Evolutionary conservation across 2,329 filamentous ascomycete genomes (phyloP).

Genomic region (Lecanosticta acicola): DNA sequence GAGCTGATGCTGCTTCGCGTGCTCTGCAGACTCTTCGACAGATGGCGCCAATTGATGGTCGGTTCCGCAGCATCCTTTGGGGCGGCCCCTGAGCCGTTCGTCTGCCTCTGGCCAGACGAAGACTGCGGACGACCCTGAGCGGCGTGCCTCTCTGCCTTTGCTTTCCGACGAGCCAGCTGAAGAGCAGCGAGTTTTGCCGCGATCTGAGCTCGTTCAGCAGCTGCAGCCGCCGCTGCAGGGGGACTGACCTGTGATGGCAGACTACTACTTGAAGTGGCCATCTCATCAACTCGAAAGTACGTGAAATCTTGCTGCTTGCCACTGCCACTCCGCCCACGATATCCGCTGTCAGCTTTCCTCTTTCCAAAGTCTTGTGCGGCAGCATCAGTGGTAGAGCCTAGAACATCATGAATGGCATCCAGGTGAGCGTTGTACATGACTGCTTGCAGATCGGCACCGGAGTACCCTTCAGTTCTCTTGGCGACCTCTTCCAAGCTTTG

Average conservation of each 20-base stretch:
- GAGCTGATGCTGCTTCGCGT: constrained; percentile 79
- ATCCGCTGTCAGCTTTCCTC: constrained; percentile 27
- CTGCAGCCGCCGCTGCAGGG: constrained; percentile 45
- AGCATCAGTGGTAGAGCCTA: constrained; percentile 47
- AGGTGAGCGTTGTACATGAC: constrained; percentile 94
- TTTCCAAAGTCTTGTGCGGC: constrained; percentile 29
- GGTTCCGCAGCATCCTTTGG: constrained; percentile 52
- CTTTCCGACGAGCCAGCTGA: constrained; percentile 62
- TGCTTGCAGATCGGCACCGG: constrained; percentile 89
- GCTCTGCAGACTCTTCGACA: constrained; percentile 67
- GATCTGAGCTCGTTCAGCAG: constrained; percentile 68
- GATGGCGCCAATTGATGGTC: constrained; percentile 75
- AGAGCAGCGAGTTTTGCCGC: constrained; percentile 76
- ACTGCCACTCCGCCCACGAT: constrained; percentile 11
- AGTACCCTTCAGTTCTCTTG: constrained; percentile 76
- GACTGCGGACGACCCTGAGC: constrained; percentile 14
- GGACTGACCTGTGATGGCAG: constrained; percentile 32
- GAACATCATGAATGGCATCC: constrained; percentile 90
- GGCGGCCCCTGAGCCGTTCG: constrained; percentile 2
- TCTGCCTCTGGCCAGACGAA: constrained; percentile 8
- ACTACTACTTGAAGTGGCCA: constrained; percentile 37
- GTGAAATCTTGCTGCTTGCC: constrained; percentile 53
- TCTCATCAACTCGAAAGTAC: constrained; percentile 70
- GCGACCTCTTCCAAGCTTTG: constrained; percentile 64
- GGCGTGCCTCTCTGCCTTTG: constrained; percentile 47